phyloP scores from a whole-genome alignment of 345 rosid genomes.

The Corchorus olitorius region DNA sequence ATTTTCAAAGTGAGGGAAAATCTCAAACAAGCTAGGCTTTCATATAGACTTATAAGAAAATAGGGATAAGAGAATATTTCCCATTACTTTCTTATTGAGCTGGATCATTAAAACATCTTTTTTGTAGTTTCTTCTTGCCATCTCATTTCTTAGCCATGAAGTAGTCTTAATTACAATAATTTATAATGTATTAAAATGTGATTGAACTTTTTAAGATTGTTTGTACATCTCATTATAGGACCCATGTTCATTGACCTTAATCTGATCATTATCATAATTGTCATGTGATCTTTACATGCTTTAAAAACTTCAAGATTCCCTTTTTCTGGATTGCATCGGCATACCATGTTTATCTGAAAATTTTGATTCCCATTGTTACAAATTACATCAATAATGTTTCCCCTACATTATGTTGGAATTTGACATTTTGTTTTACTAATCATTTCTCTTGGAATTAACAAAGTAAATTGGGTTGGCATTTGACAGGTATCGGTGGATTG shows the following conservation, averaged over 20 bases:
- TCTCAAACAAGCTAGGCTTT: not conserved
- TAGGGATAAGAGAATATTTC: not conserved
- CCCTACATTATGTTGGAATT: not conserved
- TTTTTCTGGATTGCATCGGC: no score
- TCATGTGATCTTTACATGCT: not conserved
- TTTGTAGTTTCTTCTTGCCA: not conserved
- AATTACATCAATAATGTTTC: not conserved
- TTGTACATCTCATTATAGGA: not conserved
- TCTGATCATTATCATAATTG: not conserved
- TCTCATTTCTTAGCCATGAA: constrained; percentile 3
- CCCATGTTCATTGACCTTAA: constrained; percentile 5
- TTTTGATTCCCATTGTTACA: not conserved
- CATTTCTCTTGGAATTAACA: not conserved
- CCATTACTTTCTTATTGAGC: not conserved
- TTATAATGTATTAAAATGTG: not conserved
- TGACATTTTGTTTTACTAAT: not conserved
- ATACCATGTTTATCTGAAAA: not conserved
- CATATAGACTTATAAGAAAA: not conserved
- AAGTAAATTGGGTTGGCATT: constrained; percentile 3
- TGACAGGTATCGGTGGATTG: constrained; percentile 91
- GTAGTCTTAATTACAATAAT: not conserved
- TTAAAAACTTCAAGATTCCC: not conserved
- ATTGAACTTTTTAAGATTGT: not conserved
- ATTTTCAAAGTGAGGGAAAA: not conserved
- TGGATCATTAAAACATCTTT: not conserved